phyloP scores from a whole-genome alignment of 2,329 filamentous ascomycete species.

The Beauveria australis region DNA sequence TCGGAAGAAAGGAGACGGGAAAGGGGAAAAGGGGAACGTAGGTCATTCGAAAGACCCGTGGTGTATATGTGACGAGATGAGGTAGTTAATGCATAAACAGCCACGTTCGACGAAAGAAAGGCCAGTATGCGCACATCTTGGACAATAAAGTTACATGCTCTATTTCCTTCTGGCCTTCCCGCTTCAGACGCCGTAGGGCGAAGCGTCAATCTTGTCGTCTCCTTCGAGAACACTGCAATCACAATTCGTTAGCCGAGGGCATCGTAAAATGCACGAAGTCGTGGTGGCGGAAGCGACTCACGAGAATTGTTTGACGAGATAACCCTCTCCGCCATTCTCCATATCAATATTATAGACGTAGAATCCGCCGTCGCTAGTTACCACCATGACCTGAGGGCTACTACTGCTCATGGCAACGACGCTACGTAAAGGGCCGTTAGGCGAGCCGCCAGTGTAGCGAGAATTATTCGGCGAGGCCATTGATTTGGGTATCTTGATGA shows the following conservation, averaged over 20 bases:
- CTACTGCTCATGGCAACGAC: conserved; percentile 97
- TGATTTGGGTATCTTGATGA: conserved; percentile 78
- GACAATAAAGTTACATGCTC: background rate
- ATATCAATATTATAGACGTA: conserved; percentile 94
- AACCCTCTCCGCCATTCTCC: conserved; percentile 88
- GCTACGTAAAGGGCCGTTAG: conserved; percentile 57
- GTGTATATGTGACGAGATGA: background rate
- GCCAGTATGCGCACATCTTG: background rate
- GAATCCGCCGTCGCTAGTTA: conserved; percentile 91
- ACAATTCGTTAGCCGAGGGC: background rate
- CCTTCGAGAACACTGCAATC: conserved; percentile 41
- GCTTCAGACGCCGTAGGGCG: conserved; percentile 30
- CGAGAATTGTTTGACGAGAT: conserved; percentile 87
- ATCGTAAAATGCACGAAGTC: background rate
- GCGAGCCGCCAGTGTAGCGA: conserved; percentile 22
- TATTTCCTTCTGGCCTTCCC: background rate
- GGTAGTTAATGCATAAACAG: background rate
- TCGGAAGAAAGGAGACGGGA: background rate
- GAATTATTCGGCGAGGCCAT: conserved; percentile 15
- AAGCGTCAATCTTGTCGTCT: conserved; percentile 46
- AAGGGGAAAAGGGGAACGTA: background rate
- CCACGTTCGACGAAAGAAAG: background rate
- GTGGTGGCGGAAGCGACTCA: conserved; percentile 39
- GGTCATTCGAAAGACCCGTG: background rate
- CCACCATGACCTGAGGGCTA: conserved; percentile 94